phyloP scores from a whole-genome alignment of 1,139 yeast species.

The Pneumocystis wakefieldiae region DNA sequence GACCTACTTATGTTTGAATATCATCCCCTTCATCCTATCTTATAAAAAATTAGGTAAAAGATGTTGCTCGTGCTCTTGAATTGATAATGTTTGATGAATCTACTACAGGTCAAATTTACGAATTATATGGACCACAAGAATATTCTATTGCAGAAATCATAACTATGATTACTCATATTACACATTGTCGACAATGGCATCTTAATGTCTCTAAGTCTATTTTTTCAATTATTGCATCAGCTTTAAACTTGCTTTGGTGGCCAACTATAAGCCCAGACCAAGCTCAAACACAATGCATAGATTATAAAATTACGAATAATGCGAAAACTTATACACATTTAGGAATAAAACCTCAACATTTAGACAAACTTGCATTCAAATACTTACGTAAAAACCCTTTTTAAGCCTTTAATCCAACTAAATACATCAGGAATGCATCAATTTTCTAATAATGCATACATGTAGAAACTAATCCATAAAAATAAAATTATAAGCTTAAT shows the following conservation, averaged over 20 bases:
- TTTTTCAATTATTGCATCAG: slow-evolving; percentile 32
- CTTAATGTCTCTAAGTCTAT: slow-evolving; percentile 42
- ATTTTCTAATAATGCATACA: background rate
- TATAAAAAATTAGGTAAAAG: slow-evolving; percentile 20
- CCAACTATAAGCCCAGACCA: slow-evolving; percentile 58
- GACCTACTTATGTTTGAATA: slow-evolving; percentile 52
- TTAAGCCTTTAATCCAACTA: background rate
- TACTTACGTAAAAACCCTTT: slow-evolving; percentile 30
- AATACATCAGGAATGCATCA: background rate
- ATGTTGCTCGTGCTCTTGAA: slow-evolving; percentile 69
- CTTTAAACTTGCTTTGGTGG: slow-evolving; percentile 52
- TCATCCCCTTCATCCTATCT: background rate
- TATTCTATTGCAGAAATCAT: slow-evolving; percentile 51
- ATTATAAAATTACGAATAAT: slow-evolving; percentile 47
- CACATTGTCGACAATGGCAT: slow-evolving; percentile 29
- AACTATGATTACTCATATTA: slow-evolving; percentile 53
- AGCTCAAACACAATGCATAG: slow-evolving; percentile 56
- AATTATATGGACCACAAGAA: slow-evolving; percentile 59
- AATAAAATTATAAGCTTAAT: background rate
- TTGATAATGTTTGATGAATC: slow-evolving; percentile 68
- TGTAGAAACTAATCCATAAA: background rate
- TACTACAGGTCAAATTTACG: slow-evolving; percentile 62
- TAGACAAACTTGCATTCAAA: slow-evolving; percentile 55
- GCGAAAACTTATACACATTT: slow-evolving; percentile 59
- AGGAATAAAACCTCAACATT: slow-evolving; percentile 53